Evolutionary conservation across 768 basidiomycete genomes (phyloP), one percentile per base, ranked within the genome.

Genomic region (Tricholoma bakamatsutake): DNA sequence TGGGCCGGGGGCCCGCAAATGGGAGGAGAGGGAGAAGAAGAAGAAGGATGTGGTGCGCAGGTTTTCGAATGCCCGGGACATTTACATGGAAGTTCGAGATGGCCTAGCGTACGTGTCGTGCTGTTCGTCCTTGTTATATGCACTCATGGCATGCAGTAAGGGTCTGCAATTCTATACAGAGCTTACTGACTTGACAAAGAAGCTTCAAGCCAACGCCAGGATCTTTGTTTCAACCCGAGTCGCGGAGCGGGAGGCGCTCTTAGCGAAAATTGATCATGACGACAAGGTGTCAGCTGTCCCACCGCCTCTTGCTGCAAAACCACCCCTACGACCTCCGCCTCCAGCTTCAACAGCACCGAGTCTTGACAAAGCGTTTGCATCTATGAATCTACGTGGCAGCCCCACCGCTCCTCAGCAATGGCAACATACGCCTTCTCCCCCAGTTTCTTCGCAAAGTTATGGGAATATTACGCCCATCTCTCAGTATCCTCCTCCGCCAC

Each of bases 111-210:
- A 66, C 58, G 89, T 84, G 46, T 56, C 34, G n/a, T 35, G 40
- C 40, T 50, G 37, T 42, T n/a, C 55, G 37, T 50, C 24, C 46
- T 42, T 24, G 45, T 18, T 50, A 24, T 3, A 56, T 53, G 6
- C 64, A 61, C 42, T 58, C 55, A 49, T 53, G 13, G 27, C 42
- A 11, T 61, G 59, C 66, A 93, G 90, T 11, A 95, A 94, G 67
- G 96, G 95, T 0, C 73, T 93, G 1, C 83, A 88, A 43, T 99
- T 96, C 70, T 98, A 99, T 67, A 77, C 76, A 5, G 91, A 95
- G 59, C 78, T 98, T 12, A 79, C 76, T 0, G 82, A 84, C 15
- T 70, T 95, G 35, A 76, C 84, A 10, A 63, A 71, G 0, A 80
- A 77, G 7, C 78, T 98, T 4, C 73, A 77, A 34, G 69, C 76